A percentile compares a stretch with the other conserved stretches of the same genome.
Evolutionary conservation across 768 basidiomycete genomes (phyloP).

Genomic region (Cystofilobasidium ferigula): DNA sequence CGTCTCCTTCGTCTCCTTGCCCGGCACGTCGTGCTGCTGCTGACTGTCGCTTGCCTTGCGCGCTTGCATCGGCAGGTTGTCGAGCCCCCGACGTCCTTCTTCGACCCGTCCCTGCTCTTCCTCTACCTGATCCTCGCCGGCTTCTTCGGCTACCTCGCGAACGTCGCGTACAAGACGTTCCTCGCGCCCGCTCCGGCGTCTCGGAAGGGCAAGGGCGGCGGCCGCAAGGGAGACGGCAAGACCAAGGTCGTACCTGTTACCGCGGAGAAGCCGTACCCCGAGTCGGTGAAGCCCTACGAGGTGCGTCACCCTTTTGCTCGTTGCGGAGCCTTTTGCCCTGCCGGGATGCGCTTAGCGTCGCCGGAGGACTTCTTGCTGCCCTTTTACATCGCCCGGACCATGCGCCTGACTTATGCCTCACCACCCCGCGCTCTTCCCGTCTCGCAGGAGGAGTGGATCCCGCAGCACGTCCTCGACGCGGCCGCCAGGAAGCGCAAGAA

Average conservation of each 20-base stretch:
- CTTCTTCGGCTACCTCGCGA: conserved; percentile 31
- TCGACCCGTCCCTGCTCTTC: conserved; percentile 29
- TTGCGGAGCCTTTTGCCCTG: too few relatives aligned
- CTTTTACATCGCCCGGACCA: not conserved
- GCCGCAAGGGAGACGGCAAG: not conserved
- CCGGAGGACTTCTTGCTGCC: too few relatives aligned
- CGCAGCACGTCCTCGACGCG: not conserved
- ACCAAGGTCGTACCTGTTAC: not conserved
- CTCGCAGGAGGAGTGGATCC: conserved; percentile 8
- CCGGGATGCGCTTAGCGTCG: too few relatives aligned
- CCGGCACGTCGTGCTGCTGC: not conserved
- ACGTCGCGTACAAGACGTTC: conserved; percentile 35
- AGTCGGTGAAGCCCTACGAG: not conserved
- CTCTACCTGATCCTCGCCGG: conserved; percentile 36
- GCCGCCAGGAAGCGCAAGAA: conserved; percentile 3
- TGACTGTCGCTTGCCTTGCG: not conserved
- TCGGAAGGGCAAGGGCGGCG: not conserved
- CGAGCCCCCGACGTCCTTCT: conserved; percentile 4
- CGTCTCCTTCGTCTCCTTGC: too few relatives aligned
- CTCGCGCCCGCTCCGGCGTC: conserved; percentile 16
- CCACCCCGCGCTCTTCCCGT: not conserved
- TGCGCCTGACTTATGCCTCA: not conserved
- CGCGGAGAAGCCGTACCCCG: not conserved
- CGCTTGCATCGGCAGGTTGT: not conserved
- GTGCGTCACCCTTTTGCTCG: too few relatives aligned